Conservation (phyloP, 2,329 filamentous ascomycete species). For the Podosphaera leucotricha region DNA sequence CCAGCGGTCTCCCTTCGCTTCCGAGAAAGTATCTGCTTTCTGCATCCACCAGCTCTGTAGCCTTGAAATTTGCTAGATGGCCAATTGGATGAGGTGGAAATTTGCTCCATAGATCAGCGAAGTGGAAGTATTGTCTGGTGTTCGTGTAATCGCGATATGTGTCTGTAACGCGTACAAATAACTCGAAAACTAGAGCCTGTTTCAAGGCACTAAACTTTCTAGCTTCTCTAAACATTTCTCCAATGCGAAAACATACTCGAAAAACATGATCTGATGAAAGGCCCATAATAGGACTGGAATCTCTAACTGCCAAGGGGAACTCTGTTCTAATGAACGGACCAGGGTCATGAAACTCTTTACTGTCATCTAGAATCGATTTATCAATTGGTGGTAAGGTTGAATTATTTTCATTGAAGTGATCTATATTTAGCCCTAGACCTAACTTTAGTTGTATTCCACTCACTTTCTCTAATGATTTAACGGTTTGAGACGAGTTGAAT, state of each 20-base stretch:
- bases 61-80: constrained; percentile 23
- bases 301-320: constrained; percentile 25
- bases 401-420: neutral
- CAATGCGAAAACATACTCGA: constrained; percentile 39
- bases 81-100: constrained; percentile 28
- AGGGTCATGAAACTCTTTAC: constrained; percentile 11
- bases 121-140: constrained; percentile 36
- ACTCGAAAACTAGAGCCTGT: constrained; percentile 32
- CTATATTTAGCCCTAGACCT: no score
- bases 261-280: constrained; percentile 23
- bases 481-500: neutral
- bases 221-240: constrained; percentile 31
- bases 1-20: constrained; percentile 13
- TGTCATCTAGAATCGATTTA: constrained; percentile 7
- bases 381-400: neutral
- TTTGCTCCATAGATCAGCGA: constrained; percentile 37
- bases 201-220: constrained; percentile 20
- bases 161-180: constrained; percentile 35
- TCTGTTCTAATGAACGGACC: constrained; percentile 25
- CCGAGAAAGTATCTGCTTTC: constrained; percentile 22
- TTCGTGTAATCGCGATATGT: constrained; percentile 28
- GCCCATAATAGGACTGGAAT: constrained; percentile 30
- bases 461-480: neutral
- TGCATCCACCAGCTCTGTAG: constrained; percentile 21
- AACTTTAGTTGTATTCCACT: neutral